Evolutionary conservation across 2,329 filamentous ascomycete genomes (phyloP), one percentile per base, ranked within the genome.

Genomic region (Xylaria arbuscula): DNA sequence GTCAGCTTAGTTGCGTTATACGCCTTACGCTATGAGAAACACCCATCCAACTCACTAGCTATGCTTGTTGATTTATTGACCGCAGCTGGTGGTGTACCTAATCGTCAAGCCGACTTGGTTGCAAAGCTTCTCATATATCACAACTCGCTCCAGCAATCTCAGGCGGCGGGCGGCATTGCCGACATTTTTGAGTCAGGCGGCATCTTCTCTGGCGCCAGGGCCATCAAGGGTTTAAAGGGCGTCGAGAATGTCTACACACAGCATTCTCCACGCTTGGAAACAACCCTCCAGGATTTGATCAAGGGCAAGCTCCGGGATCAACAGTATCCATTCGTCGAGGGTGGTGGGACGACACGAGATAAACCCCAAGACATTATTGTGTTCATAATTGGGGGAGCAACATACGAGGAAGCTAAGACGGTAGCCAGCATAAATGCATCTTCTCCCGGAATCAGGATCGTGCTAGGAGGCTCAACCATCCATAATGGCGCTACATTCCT

Each of bases 211-310:
- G 93, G 93, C 13, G 94, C 94, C 11, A 88, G 93, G 47, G 93
- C 91, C 76, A 94, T 99, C 80, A 97, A 97, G 77, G 96, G 96
- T 0, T 85, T 99, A 15, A 98, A 98, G 77, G 96, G 96, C 1
- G 96, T 99, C 0, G 97, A 99, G 79, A 99, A 99, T 75, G 96
- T 99, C 34, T 99, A 99, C 79, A 99, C 96, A 0, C 97, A 99
- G 79, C 96, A 99, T 80, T 97, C 93, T 6, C 94, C 97, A 0
- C 87, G 93, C 24, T 81, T 99, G 17, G 94, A 98, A 79, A 88
- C 88, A 28, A 98, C 94, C 0, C 82, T 99, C 19, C 95, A 98
- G 78, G 95, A 95, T 74, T 84, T 99, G 60, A 94, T 98, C 82
- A 98, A 97, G 78, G 97, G 96, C 0, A 89, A 92, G 36, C 81